phyloP scores from a whole-genome alignment of 129 eudicot species.

The Saussurea involucrata region DNA sequence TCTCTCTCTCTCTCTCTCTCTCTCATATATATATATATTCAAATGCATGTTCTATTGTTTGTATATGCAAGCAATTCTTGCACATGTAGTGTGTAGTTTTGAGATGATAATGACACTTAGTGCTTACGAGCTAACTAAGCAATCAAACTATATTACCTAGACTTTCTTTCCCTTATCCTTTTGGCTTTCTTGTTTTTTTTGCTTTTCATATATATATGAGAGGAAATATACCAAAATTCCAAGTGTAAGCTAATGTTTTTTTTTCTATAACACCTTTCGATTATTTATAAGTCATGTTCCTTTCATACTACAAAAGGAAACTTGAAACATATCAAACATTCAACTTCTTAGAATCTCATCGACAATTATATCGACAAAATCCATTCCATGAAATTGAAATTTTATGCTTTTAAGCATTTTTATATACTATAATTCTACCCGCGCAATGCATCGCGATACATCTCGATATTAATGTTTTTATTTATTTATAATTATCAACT shows the following conservation, averaged over 20 bases:
- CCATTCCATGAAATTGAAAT: not conserved
- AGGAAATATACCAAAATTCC: not conserved
- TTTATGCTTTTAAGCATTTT: not conserved
- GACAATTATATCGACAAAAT: not conserved
- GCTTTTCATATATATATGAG: not conserved
- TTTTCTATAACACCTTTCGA: not conserved
- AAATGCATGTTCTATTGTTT: constrained; percentile 33
- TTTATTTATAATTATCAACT: no score
- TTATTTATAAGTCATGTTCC: not conserved
- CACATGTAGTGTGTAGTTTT: constrained; percentile 35
- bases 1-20: not conserved
- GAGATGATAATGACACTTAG: constrained; percentile 44
- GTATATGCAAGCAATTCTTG: constrained; percentile 32
- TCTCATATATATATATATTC: constrained; percentile 4
- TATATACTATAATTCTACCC: no score
- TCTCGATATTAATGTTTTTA: not conserved
- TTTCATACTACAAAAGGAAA: not conserved
- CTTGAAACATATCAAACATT: not conserved
- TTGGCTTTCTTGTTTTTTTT: constrained; percentile 12
- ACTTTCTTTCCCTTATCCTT: constrained; percentile 13
- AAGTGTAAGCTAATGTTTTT: not conserved
- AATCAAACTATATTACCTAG: constrained; percentile 33
- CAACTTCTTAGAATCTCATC: not conserved
- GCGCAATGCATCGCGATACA: no score
- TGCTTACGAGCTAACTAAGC: constrained; percentile 41